Evolutionary conservation across 805 yeast species (phyloP).

Genomic region (Yueomyces sp.): DNA sequence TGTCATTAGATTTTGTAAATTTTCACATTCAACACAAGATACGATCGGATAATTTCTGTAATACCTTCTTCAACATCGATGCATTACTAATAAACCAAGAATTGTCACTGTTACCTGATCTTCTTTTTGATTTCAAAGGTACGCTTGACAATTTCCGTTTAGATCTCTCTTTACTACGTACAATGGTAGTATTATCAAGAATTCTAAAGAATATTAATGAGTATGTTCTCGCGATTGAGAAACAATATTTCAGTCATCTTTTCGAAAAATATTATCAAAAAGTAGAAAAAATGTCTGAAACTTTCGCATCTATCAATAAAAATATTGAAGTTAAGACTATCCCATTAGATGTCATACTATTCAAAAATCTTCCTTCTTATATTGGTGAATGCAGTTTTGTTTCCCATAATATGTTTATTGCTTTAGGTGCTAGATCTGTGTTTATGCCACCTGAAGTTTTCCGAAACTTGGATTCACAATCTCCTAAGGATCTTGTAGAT

Average conservation of each 20-base stretch:
- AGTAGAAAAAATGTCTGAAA: conserved; percentile 8
- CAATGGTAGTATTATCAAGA: conserved; percentile 14
- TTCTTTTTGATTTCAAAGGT: conserved; percentile 6
- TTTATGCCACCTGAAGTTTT: conserved; percentile 29
- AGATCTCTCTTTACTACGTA: conserved; percentile 18
- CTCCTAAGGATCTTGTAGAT: conserved; percentile 27
- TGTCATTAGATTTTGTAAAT: conserved; percentile 11
- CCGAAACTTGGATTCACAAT: conserved; percentile 20
- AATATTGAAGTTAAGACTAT: conserved; percentile 1
- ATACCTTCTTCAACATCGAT: conserved; percentile 10
- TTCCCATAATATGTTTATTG: conserved; percentile 12
- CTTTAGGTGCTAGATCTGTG: conserved; percentile 31
- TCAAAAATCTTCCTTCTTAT: conserved; percentile 23
- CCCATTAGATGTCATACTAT: conserved; percentile 10
- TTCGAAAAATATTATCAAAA: conserved; percentile 17
- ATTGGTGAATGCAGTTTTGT: conserved; percentile 19
- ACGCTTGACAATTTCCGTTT: conserved; percentile 13
- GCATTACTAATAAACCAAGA: conserved; percentile 10
- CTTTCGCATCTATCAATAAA: conserved; percentile 8
- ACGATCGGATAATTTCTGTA: conserved; percentile 5
- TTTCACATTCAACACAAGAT: conserved; percentile 11
- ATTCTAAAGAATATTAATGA: conserved; percentile 13
- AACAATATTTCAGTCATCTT: conserved; percentile 14
- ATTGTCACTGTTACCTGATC: conserved; percentile 8
- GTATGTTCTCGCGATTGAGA: conserved; percentile 17